Percentiles rank a stretch among this genome's conserved stretches.
Evolutionary conservation across 352 stramenopile genomes (phyloP).

Genomic region (Peronospora tabacina): DNA sequence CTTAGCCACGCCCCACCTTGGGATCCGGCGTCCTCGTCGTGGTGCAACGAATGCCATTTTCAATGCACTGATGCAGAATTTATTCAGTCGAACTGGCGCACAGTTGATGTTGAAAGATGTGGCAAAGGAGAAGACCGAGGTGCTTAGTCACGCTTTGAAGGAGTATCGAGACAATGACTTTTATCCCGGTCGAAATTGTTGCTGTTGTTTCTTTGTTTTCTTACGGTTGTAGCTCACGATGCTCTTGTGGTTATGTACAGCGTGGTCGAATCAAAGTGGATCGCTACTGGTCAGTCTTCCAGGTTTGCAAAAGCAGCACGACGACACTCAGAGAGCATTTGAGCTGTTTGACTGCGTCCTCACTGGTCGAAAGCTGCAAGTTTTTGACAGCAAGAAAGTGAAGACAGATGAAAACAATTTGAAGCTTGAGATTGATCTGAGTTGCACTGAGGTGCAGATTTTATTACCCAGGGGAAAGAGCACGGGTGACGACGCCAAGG

Average conservation of each 20-base stretch:
- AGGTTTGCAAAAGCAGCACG: constrained; percentile 1
- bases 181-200: constrained; percentile 17
- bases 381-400: constrained; percentile 24
- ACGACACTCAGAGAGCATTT: constrained; percentile 21
- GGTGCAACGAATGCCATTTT: constrained; percentile 55
- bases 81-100: constrained; percentile 62
- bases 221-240: background rate
- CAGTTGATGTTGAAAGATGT: constrained; percentile 56
- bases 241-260: constrained; percentile 12
- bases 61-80: constrained; percentile 55
- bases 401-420: constrained; percentile 1
- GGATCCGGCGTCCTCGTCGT: constrained; percentile 53
- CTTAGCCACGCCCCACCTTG: constrained; percentile 67
- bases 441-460: constrained; percentile 29
- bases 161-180: constrained; percentile 21
- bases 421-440: constrained; percentile 37
- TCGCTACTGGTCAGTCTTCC: constrained; percentile 27
- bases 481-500: constrained; percentile 7
- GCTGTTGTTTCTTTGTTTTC: background rate
- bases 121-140: constrained; percentile 37
- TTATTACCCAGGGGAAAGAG: constrained; percentile 26
- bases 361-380: constrained; percentile 25
- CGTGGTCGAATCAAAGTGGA: constrained; percentile 24
- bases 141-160: constrained; percentile 29
- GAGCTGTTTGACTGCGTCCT: constrained; percentile 35